Percentiles rank a stretch among this genome's conserved stretches.
Conservation (phyloP, 2,329 filamentous ascomycete species). For the Onygenales sp. region DNA sequence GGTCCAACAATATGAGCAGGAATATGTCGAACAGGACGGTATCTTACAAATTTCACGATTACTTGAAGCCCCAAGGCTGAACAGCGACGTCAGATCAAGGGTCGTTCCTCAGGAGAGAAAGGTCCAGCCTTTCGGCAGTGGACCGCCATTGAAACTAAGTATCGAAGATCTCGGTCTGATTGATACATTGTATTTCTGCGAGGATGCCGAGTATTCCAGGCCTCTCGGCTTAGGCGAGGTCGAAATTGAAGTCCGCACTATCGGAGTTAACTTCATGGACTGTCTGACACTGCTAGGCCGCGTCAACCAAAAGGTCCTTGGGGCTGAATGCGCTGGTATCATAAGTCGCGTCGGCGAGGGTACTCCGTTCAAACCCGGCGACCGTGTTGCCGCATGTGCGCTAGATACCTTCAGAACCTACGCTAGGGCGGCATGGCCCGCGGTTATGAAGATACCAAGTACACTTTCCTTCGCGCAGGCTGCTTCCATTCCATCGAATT, state of each 20-base stretch:
- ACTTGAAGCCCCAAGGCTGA: neutral
- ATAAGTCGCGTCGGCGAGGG: constrained; percentile 10
- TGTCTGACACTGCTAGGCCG: constrained; percentile 12
- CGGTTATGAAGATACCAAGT: constrained; percentile 25
- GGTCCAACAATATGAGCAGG: neutral
- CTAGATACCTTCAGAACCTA: constrained; percentile 14
- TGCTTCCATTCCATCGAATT: constrained; percentile 3
- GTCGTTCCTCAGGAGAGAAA: constrained; percentile 2
- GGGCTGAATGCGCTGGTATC: constrained; percentile 11
- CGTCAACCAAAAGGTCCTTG: constrained; percentile 7
- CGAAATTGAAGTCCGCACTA: constrained; percentile 16
- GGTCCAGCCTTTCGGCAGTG: neutral
- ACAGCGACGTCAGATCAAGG: neutral
- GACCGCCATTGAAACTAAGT: constrained; percentile 4
- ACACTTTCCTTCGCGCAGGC: constrained; percentile 26
- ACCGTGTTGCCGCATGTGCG: constrained; percentile 27
- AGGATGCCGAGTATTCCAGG: constrained; percentile 3
- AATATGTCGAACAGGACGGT: neutral
- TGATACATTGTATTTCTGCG: constrained; percentile 8
- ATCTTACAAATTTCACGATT: neutral
- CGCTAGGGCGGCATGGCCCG: constrained; percentile 16
- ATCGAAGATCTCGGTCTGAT: constrained; percentile 10
- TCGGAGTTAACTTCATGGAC: constrained; percentile 16
- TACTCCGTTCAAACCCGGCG: constrained; percentile 15
- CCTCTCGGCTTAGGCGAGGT: constrained; percentile 4